Evolutionary conservation across 106 monocot genomes (phyloP), one percentile per base, ranked within the genome.

Genomic region (Chionographis japonica): DNA sequence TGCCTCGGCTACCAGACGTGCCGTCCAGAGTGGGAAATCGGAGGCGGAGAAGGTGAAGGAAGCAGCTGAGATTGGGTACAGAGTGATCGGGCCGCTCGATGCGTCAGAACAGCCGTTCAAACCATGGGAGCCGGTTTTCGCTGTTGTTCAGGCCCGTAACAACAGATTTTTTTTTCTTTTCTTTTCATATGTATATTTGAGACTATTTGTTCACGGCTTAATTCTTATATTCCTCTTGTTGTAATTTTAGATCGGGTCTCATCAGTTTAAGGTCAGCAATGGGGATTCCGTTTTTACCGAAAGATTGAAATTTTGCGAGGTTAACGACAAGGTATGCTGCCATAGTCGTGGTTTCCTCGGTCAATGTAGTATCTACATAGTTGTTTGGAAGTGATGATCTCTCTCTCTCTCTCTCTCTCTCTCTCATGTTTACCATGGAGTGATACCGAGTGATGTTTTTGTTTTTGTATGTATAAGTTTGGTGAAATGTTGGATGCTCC

Each of bases 191-290:
- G 27, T 1, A 27, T 27, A 27, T 27, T 27, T 27, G 1, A 27
- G 27, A 27, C 27, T 27, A 27, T 27, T 27, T 27, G 27, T 27
- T 27, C 27, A 27, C 27, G 27, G 27, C 27, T 27, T 27, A 27
- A 27, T 27, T 27, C 9, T 4, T 50, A 11, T 17, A 40, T 6
- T 16, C 61, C 52, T 6, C 20, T n/a, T 63, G 51, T 55, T 69
- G 38, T 40, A 58, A 17, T 35, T 67, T 41, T 61, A 95, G 95
- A 73, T 95, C 74, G 97, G 92, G 66, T 92, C 97, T 40, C 97
- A 97, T 78, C 97, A 92, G 74, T 97, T 97, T 52, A 97, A 97
- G 69, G 92, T 97, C 65, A 87, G 97, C 82, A 97, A 97, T 68
- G 97, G 97, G 36, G 97, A 92, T 66, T 79, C 92, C 13, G 89